Evolutionary conservation across 805 yeast species (phyloP), one percentile per base, ranked within the genome.

Genomic region (Metschnikowia shivogae): DNA sequence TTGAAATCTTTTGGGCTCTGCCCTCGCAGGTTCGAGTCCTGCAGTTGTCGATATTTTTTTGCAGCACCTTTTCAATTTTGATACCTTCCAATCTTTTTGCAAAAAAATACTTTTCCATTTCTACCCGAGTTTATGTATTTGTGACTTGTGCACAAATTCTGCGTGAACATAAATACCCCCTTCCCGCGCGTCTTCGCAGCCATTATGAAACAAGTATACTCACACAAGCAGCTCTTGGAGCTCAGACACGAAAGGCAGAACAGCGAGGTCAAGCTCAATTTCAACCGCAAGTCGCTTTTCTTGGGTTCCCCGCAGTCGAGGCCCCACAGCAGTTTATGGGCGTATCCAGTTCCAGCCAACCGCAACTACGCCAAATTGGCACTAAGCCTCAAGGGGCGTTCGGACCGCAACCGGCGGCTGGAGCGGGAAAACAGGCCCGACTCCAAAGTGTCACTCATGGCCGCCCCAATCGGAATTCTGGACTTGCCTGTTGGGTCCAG

Each of bases 1-100:
- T 55, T 51, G 59, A 55, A 55, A 55, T 55, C 59, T 55, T 55
- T 55, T 55, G 59, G 59, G 59, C 46, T 55, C 40, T 53, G 60
- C 56, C 58, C 50, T 45, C 55, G 56, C 57, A 54, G 57, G 57
- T 54, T 54, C 57, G 57, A 54, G 42, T 52, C 57, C 57, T 54
- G 57, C 56, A 54, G 56, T 54, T 54, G 57, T 54, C 57, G 57
- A 10, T 36, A 42, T 27, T 44, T 53, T 51, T 43, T 36, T 28
- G 9, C 5, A 5, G 6, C 6, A 22, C 8, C 3, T 22, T 22
- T 22, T 7, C 26, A 22, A 22, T 22, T 22, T 22, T 22, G 26
- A 22, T 12, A 12, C 1, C 4, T 11, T 10, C 32, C 32, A 17
- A 17, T 17, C 17, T 17, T 17, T 17, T 17, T 17, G 17, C 17